Conservation (phyloP, 1,284 basidiomycete genomes). For the Puccinia hordei region DNA sequence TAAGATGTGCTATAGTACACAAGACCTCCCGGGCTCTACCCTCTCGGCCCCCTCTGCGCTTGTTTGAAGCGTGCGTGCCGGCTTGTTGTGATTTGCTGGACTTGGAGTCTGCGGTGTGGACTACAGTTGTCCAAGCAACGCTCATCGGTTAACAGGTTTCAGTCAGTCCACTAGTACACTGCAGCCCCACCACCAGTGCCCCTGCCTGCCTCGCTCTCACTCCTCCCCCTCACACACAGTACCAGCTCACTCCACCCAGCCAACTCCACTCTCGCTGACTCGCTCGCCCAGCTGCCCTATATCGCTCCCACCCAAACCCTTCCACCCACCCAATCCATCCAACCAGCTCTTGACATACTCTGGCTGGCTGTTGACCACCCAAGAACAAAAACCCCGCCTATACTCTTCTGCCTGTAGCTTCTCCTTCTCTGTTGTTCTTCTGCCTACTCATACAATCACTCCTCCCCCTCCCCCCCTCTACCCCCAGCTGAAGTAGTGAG, state of each 20-base stretch:
- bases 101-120: conserved; percentile 8
- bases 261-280: not conserved
- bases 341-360: not conserved
- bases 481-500: not conserved
- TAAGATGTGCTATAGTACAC: too few species aligned
- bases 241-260: conserved; percentile 6
- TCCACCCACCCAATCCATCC: not conserved
- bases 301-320: not conserved
- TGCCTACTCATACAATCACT: too few species aligned
- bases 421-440: not conserved
- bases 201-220: conserved; percentile 1
- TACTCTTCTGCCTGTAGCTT: conserved; percentile 11
- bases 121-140: conserved; percentile 29
- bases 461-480: too few species aligned
- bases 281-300: conserved; percentile 13
- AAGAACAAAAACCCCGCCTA: not conserved
- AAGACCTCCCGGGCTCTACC: too few species aligned
- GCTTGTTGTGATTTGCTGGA: not conserved
- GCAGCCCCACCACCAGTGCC: not conserved
- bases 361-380: not conserved
- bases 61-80: conserved; percentile 8
- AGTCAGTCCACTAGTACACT: not conserved
- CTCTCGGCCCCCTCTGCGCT: not conserved
- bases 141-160: not conserved
- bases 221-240: not conserved